Conservation (phyloP, 495 filamentous ascomycete genomes). For the Xylaria palmicola region DNA sequence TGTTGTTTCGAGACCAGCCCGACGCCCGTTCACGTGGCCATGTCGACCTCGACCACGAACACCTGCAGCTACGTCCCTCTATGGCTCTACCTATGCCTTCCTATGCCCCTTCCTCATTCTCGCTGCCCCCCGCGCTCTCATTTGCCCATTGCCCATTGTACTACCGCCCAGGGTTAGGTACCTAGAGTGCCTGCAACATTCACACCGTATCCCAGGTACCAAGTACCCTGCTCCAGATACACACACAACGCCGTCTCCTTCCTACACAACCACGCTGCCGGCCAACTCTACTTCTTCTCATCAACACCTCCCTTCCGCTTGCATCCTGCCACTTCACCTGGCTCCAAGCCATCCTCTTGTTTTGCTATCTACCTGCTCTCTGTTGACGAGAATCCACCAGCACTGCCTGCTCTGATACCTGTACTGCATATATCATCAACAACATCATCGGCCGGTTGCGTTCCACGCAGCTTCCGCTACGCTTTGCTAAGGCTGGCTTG, state of each 20-base stretch:
- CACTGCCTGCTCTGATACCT: background rate
- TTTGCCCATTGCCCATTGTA: too few species aligned
- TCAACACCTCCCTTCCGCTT: too few species aligned
- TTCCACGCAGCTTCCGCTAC: conserved; percentile 5
- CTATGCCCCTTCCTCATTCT: too few species aligned
- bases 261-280: background rate
- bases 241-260: too few species aligned
- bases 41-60: background rate
- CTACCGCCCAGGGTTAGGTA: too few species aligned
- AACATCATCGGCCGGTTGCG: background rate
- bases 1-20: background rate
- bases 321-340: too few species aligned
- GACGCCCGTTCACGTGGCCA: background rate
- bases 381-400: background rate
- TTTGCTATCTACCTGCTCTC: background rate
- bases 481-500: background rate
- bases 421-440: background rate
- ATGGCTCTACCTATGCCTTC: background rate
- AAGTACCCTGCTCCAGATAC: too few species aligned
- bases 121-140: too few species aligned
- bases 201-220: too few species aligned
- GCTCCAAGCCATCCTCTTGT: too few species aligned
- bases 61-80: background rate
- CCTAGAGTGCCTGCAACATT: too few species aligned
- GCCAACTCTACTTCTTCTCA: too few species aligned